Conservation (phyloP, 176 grass and related monocot species). For the Phyllostachys edulis region DNA sequence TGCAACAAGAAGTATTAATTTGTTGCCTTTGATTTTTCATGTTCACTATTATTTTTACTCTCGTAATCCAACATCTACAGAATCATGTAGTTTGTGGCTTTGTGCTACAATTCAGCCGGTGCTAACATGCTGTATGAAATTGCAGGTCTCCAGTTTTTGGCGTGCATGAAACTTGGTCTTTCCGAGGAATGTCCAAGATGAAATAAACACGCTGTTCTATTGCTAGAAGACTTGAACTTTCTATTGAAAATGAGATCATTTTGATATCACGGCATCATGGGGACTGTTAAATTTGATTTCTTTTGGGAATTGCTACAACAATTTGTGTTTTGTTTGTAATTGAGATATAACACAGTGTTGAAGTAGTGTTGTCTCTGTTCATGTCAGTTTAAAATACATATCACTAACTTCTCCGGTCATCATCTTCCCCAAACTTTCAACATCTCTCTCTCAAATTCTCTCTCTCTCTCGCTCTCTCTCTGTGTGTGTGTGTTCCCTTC, state of each 20-base stretch:
- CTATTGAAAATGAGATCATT: neutral
- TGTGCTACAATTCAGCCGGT: neutral
- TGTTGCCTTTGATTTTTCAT: no score
- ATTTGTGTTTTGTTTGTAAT: neutral
- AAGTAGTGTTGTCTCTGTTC: neutral
- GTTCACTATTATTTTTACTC: no score
- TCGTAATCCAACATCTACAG: no score
- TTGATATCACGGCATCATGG: neutral
- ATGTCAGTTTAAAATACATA: neutral
- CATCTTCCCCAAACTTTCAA: no score
- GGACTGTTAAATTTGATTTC: neutral
- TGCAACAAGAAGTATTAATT: no score
- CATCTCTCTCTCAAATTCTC: no score
- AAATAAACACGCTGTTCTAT: neutral
- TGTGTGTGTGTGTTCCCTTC: no score
- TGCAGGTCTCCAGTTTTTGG: neutral
- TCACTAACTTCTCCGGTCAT: no score
- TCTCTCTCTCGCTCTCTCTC: no score
- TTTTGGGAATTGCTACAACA: neutral
- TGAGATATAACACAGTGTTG: neutral
- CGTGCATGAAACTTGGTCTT: neutral
- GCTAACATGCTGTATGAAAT: neutral
- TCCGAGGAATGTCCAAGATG: neutral
- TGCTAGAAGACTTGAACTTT: neutral
- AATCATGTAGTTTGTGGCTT: neutral